Conservation (phyloP, 208 protist genomes). For the Borovskyia barvae region DNA sequence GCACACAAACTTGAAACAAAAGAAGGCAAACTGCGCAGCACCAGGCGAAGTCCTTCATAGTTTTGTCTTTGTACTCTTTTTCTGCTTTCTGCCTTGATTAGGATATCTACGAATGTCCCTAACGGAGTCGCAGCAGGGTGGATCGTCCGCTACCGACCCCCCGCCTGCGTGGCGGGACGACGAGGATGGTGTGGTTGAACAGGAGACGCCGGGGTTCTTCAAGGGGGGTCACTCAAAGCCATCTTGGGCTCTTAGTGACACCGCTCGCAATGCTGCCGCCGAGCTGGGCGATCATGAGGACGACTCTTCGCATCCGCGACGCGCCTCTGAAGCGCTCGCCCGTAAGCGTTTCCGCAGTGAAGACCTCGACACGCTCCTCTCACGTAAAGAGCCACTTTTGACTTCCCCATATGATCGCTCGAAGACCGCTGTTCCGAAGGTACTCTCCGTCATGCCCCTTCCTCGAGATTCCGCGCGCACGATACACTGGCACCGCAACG, state of each 20-base stretch:
- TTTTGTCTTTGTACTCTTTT: neutral
- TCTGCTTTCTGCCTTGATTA: too few species aligned
- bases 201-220: slow-evolving; percentile 36
- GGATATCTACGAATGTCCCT: slow-evolving; percentile 18
- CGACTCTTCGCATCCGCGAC: slow-evolving; percentile 4
- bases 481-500: slow-evolving; percentile 84
- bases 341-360: slow-evolving; percentile 76
- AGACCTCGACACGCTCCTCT: slow-evolving; percentile 70
- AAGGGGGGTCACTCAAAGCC: slow-evolving; percentile 43
- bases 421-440: slow-evolving; percentile 35
- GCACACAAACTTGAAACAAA: too few species aligned
- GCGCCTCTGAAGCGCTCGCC: slow-evolving; percentile 8
- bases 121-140: neutral
- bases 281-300: slow-evolving; percentile 9
- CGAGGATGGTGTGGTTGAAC: slow-evolving; percentile 35
- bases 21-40: too few species aligned
- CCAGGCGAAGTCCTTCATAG: too few species aligned
- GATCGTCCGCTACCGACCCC: neutral
- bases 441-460: slow-evolving; percentile 69
- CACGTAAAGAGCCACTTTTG: slow-evolving; percentile 74
- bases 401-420: slow-evolving; percentile 45
- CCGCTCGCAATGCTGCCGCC: slow-evolving; percentile 4
- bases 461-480: slow-evolving; percentile 66
- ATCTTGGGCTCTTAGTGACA: slow-evolving; percentile 56
- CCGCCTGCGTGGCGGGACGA: slow-evolving; percentile 68